These are phyloP conservation scores for Spergularia marina DNA, from an alignment of 148 eudicot genomes.

Conservation along the genomic window DNA sequence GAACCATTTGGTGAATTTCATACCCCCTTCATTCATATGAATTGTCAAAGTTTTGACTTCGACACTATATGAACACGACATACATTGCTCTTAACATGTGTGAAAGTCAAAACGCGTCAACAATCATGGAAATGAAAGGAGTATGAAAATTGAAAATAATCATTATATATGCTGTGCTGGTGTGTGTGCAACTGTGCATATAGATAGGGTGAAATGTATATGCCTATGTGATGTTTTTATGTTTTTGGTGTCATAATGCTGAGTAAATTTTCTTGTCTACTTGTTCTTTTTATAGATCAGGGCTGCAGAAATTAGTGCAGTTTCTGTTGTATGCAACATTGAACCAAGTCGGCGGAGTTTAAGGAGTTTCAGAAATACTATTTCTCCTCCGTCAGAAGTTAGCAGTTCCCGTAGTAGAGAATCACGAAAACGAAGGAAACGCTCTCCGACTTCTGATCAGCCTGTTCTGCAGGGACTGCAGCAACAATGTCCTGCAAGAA, in stretches of 20 bases:
- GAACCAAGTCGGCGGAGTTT: neutral
- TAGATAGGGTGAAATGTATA: no score
- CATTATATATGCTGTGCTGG: no score
- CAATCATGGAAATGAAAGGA: no score
- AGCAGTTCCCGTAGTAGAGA: constrained; percentile 18
- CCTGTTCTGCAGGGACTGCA: constrained; percentile 18
- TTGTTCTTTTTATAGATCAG: constrained; percentile 12
- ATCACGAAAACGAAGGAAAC: constrained; percentile 31
- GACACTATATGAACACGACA: no score
- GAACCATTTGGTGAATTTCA: no score
- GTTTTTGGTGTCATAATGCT: neutral
- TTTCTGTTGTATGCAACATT: neutral
- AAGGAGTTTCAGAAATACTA: neutral
- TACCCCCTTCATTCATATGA: no score
- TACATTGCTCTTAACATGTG: no score
- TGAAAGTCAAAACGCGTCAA: no score
- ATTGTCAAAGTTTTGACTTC: no score
- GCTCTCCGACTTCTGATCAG: constrained; percentile 22
- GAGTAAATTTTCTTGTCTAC: neutral
- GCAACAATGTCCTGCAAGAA: constrained; percentile 15
- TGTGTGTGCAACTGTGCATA: no score
- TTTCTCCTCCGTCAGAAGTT: constrained; percentile 4
- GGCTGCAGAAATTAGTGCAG: constrained; percentile 12
- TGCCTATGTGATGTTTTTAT: no score
- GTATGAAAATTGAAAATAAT: no score